Evolutionary conservation across 768 basidiomycete genomes (phyloP), one percentile per base, ranked within the genome.

Genomic region (Podaxis sp.): DNA sequence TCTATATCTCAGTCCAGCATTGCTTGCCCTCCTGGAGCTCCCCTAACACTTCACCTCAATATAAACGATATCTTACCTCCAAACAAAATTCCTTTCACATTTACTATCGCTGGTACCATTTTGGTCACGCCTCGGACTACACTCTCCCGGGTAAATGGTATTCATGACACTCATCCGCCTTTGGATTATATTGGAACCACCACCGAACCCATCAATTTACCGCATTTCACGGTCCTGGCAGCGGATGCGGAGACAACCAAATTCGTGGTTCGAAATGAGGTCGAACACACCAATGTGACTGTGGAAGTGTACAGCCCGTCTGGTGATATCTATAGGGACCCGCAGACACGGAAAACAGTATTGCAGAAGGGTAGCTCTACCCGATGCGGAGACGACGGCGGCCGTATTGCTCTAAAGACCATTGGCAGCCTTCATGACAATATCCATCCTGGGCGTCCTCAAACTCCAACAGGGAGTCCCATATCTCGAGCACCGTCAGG

Each of bases 11-110:
- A 67, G 10, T 76, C 74, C 5, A 63, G 65, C 16, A 63, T 69
- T 32, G 69, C 68, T 59, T 48, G 63, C 18, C 77, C 82, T 10
- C 90, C 90, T 0, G 80, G 79, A 18, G 73, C 78, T 13, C 86
- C 89, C 2, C 78, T 93, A 48, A 90, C 89, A 0, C 72, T 92
- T 7, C 90, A 91, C 68, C 64, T 93, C 61, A 91, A 92, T 67
- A 90, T 92, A 78, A 89, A 90, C 64, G 89, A 92, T 44, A 75
- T 92, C 5, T 76, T 84, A 25, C 82, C 85, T 2, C 83, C 89
- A 7, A 73, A 79, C 28, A 88, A 86, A 71, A 86, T 85, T 61
- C 65, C 76, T 14, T 87, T 93, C 66, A 80, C 79, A 4, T 90
- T 92, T 71, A 80, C 75, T 10, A 81, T 92, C 50, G 77, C 79